Conservation (phyloP, 1,139 yeast genomes). For the Sugiyamaella xylanicola region DNA sequence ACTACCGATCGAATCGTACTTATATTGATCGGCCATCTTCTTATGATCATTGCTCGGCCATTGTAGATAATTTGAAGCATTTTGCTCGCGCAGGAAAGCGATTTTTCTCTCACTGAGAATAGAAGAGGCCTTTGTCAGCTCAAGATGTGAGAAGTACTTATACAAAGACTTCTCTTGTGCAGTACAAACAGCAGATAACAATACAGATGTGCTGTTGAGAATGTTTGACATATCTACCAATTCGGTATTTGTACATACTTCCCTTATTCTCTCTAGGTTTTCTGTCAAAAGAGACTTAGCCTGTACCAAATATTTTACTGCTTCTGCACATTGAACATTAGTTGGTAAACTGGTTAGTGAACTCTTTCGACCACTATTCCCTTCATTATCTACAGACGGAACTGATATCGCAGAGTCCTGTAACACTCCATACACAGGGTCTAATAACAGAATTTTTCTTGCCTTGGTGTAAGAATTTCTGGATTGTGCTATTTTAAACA, state of each 20-base stretch:
- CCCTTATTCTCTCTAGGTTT: constrained; percentile 3
- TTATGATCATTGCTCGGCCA: constrained; percentile 11
- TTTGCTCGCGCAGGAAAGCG: not conserved
- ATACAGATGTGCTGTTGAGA: constrained; percentile 33
- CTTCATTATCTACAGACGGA: constrained; percentile 41
- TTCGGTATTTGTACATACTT: constrained; percentile 32
- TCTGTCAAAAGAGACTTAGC: constrained; percentile 10
- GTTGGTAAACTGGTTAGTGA: constrained; percentile 6
- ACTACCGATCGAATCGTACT: not conserved
- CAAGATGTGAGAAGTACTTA: constrained; percentile 24
- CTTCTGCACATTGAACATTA: constrained; percentile 15
- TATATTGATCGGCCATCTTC: not conserved
- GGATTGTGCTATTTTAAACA: constrained; percentile 31
- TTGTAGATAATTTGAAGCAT: constrained; percentile 8
- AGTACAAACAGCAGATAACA: constrained; percentile 38
- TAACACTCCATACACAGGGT: constrained; percentile 51
- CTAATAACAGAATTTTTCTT: constrained; percentile 35
- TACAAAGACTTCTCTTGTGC: constrained; percentile 6
- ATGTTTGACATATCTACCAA: constrained; percentile 28
- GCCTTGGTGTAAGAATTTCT: constrained; percentile 34
- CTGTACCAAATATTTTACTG: constrained; percentile 12
- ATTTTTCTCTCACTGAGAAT: constrained; percentile 23
- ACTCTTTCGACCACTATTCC: constrained; percentile 15
- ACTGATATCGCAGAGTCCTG: constrained; percentile 53
- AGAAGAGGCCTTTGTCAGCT: constrained; percentile 15